Evolutionary conservation across 2,329 filamentous ascomycete species (phyloP).

Genomic region (Plenodomus biglobosus): DNA sequence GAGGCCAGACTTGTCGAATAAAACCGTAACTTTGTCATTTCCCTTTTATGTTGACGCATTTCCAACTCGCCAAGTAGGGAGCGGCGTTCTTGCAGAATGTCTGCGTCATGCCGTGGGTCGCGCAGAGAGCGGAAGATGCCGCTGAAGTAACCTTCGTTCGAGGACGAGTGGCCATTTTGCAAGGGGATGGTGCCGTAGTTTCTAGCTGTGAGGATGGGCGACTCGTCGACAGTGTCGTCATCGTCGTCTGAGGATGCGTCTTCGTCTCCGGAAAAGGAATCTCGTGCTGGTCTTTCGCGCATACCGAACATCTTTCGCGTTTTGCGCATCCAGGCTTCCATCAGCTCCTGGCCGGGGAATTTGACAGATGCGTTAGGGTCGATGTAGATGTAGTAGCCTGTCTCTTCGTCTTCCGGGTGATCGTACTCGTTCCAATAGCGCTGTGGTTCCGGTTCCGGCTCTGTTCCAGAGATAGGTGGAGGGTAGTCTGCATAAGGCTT

Average conservation of each 20-base stretch:
- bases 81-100: conserved; percentile 52
- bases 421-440: conserved; percentile 88
- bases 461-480: conserved; percentile 19
- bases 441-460: conserved; percentile 27
- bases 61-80: conserved; percentile 44
- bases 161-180: neutral
- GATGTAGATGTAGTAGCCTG: conserved; percentile 72
- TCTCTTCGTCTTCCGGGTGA: conserved; percentile 65
- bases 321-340: conserved; percentile 48
- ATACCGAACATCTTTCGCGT: conserved; percentile 30
- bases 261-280: conserved; percentile 39
- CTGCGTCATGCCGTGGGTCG: conserved; percentile 45
- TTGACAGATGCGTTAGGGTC: conserved; percentile 64
- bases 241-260: conserved; percentile 54
- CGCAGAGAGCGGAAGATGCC: conserved; percentile 31
- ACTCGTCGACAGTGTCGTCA: conserved; percentile 53
- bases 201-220: conserved; percentile 31
- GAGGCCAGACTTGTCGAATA: conserved; percentile 58
- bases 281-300: conserved; percentile 21
- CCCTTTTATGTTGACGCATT: conserved; percentile 34
- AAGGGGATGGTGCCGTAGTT: conserved; percentile 52
- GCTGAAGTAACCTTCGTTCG: conserved; percentile 34
- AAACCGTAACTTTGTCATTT: conserved; percentile 40
- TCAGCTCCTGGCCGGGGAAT: conserved; percentile 65
- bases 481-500: conserved; percentile 34